Evolutionary conservation across 352 stramenopile genomes (phyloP).

Genomic region (Pythium sp.): DNA sequence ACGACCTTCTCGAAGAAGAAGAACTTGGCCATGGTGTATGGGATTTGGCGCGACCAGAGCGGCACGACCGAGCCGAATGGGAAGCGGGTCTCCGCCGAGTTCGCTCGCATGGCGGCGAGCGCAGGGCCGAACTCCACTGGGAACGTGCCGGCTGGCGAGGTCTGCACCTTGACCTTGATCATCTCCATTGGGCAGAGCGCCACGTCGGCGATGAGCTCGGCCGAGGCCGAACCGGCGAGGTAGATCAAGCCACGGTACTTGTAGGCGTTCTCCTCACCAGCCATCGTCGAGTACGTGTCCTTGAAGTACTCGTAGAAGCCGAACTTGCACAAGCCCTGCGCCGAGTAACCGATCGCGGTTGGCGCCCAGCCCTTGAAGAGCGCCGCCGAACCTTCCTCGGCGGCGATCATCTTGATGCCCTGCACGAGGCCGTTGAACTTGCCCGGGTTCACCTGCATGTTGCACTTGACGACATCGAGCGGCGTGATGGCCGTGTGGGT

Average conservation of each 20-base stretch:
- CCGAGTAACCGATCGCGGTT: constrained; percentile 90
- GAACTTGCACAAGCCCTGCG: constrained; percentile 92
- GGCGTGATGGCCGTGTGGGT: constrained; percentile 93
- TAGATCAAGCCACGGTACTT: constrained; percentile 93
- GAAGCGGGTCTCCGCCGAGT: constrained; percentile 87
- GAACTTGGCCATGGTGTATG: constrained; percentile 99
- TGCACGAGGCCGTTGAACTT: constrained; percentile 83
- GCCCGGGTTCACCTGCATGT: constrained; percentile 91
- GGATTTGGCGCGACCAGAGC: constrained; percentile 92
- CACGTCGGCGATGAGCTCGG: constrained; percentile 93
- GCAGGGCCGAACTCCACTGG: constrained; percentile 85
- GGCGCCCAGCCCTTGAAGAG: constrained; percentile 92
- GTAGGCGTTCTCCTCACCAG: constrained; percentile 90
- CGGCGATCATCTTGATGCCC: constrained; percentile 84
- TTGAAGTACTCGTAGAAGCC: constrained; percentile 96
- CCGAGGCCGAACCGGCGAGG: constrained; percentile 89
- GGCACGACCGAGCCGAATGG: constrained; percentile 91
- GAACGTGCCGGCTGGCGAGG: constrained; percentile 87
- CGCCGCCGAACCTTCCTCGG: constrained; percentile 77
- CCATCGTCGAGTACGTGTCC: constrained; percentile 90
- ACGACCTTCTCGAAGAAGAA: constrained; percentile 95
- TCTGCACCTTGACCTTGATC: constrained; percentile 95
- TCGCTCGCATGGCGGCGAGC: constrained; percentile 85
- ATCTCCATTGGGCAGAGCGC: constrained; percentile 94
- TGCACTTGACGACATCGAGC: constrained; percentile 94